Evolutionary conservation across 1,284 basidiomycete species (phyloP), one percentile per base, ranked within the genome.

Genomic region (Xerocomus nothofagi): DNA sequence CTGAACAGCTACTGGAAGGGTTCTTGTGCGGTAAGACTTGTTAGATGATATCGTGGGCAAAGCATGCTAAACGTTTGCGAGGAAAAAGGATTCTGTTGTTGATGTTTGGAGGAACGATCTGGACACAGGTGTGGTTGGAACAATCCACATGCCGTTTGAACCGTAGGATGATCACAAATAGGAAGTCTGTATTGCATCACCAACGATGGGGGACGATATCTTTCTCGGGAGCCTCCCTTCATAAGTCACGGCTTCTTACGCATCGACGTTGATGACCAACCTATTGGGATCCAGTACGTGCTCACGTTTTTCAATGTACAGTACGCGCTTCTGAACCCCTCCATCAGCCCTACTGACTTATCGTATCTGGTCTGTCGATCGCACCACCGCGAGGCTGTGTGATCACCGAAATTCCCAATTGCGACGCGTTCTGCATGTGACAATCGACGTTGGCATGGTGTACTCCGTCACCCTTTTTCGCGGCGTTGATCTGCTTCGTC

Each of bases 161-260:
- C 29, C 23, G n/a, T 4, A 32, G 7, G 27, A 27, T 44, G 34
- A 0, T 55, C 21, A 14, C 20, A 7, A n/a, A 43, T 66, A 27
- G 41, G 8, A 36, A 39, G 42, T 27, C 33, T 54, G 36, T 47
- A 40, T 20, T 7, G 60, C 50, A 38, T 50, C 53, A 9, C 31
- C 18, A 21, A 3, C 21, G 21, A 56, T 67, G 33, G 61, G 65
- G 2, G 66, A 70, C 31, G 67, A 56, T n/a, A 65, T 51, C 24
- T 56, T 56, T 36, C 10, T 9, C 15, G 47, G 53, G 2, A 34
- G n/a, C 31, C 39, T 50, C 24, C 50, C 32, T 7, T 15, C 9
- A n/a, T 56, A 56, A 56, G 55, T 56, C 17, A 50, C 40, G 1
- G 33, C 53, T 2, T 56, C 51, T 34, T 55, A 32, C 12, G 39